Evolutionary conservation across 208 protist genomes (phyloP).

Genomic region (Tetramitus jugosus): DNA sequence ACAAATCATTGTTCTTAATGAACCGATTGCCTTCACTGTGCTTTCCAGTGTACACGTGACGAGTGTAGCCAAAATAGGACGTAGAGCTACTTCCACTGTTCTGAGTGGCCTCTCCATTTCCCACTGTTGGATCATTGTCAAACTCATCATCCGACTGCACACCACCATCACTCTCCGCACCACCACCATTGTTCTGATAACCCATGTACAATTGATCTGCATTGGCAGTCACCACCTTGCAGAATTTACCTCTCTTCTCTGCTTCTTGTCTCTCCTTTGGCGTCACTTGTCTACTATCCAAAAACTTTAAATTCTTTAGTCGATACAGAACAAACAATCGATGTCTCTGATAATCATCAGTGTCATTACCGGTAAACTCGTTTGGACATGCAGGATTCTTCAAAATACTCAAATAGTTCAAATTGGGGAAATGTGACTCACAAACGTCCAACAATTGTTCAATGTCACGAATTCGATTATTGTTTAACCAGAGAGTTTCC

Average conservation of each 20-base stretch:
- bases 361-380: constrained; percentile 38
- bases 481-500: constrained; percentile 50
- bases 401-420: constrained; percentile 40
- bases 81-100: not conserved
- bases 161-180: not conserved
- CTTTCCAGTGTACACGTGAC: constrained; percentile 41
- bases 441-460: constrained; percentile 35
- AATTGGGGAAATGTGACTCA: constrained; percentile 25
- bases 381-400: constrained; percentile 43
- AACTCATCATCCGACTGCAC: not conserved
- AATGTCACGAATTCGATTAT: constrained; percentile 42
- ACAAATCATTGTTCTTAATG: constrained; percentile 41
- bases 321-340: constrained; percentile 40
- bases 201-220: not conserved
- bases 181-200: too few species aligned
- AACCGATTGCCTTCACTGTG: constrained; percentile 45
- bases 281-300: constrained; percentile 34
- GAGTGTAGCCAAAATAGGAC: constrained; percentile 16
- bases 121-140: not conserved
- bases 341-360: constrained; percentile 39
- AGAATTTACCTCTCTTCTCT: constrained; percentile 23
- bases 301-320: constrained; percentile 32
- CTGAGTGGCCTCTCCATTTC: not conserved
- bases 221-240: constrained; percentile 19
- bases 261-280: constrained; percentile 35